Percentiles rank a stretch among this genome's conserved stretches.
Evolutionary conservation across 179 eudicot genomes (phyloP).

Genomic region (Nepenthes alata): DNA sequence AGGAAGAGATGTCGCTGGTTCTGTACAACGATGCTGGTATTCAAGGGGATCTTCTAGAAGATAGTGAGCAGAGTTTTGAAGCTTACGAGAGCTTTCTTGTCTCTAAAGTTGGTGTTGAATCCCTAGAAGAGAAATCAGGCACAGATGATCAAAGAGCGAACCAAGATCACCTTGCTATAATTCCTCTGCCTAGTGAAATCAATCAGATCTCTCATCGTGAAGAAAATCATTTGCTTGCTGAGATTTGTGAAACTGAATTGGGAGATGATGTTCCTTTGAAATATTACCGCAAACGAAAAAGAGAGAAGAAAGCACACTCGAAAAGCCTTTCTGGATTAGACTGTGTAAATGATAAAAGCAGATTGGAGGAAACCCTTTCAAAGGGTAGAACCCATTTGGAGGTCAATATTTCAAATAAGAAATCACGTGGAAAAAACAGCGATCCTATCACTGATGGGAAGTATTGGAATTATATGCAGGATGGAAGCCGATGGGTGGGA

Average conservation of each 20-base stretch:
- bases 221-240: conserved; percentile 33
- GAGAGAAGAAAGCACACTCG: conserved; percentile 6
- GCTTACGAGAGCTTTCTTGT: conserved; percentile 6
- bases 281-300: conserved; percentile 18
- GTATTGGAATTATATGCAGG: conserved; percentile 2
- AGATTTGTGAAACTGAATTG: conserved; percentile 22
- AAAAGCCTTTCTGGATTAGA: conserved; percentile 25
- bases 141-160: conserved; percentile 11
- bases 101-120: neutral
- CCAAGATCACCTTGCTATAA: conserved; percentile 23
- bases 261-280: conserved; percentile 28
- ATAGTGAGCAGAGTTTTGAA: conserved; percentile 6
- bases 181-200: conserved; percentile 18
- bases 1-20: conserved; percentile 27
- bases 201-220: conserved; percentile 17
- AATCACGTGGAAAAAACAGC: conserved; percentile 5
- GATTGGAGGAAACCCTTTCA: neutral
- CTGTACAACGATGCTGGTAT: conserved; percentile 33
- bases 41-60: conserved; percentile 4
- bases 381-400: neutral
- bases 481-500: neutral
- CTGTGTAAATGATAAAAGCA: conserved; percentile 18
- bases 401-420: conserved; percentile 9
- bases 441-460: neutral
- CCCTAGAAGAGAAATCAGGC: neutral